Percentiles rank a stretch among this genome's conserved stretches.
Evolutionary conservation across 2,329 filamentous ascomycete genomes (phyloP).

Genomic region (Teratosphaeria epicoccoides): DNA sequence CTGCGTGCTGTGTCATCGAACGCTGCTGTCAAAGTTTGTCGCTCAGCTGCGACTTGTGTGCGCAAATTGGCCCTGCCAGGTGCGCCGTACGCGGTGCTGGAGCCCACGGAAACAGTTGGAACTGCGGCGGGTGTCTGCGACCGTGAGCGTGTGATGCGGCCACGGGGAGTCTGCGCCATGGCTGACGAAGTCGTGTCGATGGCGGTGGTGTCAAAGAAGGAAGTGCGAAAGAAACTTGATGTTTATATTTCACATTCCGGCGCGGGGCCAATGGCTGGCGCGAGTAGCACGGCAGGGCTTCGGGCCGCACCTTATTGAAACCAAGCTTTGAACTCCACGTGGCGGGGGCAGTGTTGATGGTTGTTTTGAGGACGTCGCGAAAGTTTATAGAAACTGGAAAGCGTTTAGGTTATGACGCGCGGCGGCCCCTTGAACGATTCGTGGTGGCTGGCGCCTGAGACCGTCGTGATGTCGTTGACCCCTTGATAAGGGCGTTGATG

Average conservation of each 20-base stretch:
- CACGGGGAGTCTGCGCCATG: neutral
- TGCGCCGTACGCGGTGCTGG: conserved; percentile 8
- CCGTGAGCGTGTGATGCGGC: conserved; percentile 1
- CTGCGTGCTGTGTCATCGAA: neutral
- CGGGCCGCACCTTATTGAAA: neutral
- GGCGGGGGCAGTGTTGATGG: neutral
- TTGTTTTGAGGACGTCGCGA: too few species aligned
- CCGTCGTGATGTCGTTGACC: too few species aligned
- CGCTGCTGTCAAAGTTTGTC: neutral
- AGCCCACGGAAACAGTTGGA: conserved; percentile 5
- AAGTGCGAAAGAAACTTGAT: neutral
- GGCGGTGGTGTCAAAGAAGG: neutral
- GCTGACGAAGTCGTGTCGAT: neutral
- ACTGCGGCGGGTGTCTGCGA: conserved; percentile 2
- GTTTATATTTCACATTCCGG: neutral
- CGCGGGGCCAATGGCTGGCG: neutral
- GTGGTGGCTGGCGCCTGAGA: too few species aligned
- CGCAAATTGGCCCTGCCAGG: conserved; percentile 6
- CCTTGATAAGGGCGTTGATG: too few species aligned
- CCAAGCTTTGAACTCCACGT: neutral
- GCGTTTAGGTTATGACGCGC: too few species aligned
- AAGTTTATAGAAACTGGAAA: too few species aligned
- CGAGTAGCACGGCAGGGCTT: neutral
- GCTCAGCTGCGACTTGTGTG: conserved; percentile 3
- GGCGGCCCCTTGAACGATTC: too few species aligned